These are phyloP conservation scores for Pseudonitzschia multistriata DNA, from an alignment of 108 stramenopile genomes.

Conservation along the genomic window DNA sequence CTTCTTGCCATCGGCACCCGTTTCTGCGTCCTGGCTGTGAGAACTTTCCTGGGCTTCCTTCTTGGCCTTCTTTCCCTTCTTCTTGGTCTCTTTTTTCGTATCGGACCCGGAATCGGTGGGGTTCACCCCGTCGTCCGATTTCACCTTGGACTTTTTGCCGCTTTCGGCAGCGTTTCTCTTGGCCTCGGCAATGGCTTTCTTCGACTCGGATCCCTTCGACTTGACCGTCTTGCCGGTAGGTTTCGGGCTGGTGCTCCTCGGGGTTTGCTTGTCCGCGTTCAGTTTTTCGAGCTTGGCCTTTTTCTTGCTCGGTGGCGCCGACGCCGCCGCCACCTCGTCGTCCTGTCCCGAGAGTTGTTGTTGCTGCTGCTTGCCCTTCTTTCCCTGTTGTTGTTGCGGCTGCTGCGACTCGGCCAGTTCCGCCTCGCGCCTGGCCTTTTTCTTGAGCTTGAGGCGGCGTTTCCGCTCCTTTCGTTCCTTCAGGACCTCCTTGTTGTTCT, in stretches of 20 bases:
- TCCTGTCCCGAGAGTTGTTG: no score
- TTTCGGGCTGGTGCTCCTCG: background rate
- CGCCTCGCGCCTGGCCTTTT: constrained; percentile 32
- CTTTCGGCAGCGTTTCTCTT: background rate
- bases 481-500: constrained; percentile 61
- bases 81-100: constrained; percentile 15
- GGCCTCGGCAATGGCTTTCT: background rate
- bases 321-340: background rate
- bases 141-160: background rate
- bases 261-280: background rate
- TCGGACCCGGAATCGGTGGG: constrained; percentile 13
- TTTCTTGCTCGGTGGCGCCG: no score
- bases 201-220: background rate
- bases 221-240: constrained; percentile 3
- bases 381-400: no score
- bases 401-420: constrained; percentile 38
- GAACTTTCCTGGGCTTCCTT: constrained; percentile 15
- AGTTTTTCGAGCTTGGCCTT: constrained; percentile 10
- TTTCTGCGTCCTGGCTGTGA: constrained; percentile 25
- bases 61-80: constrained; percentile 22
- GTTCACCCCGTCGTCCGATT: background rate
- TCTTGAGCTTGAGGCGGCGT: constrained; percentile 25
- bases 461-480: constrained; percentile 55
- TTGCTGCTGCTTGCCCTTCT: constrained; percentile 1
- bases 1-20: constrained; percentile 29